Evolutionary conservation across 768 basidiomycete genomes (phyloP), one percentile per base, ranked within the genome.

Genomic region (Amanita pallidorosea): DNA sequence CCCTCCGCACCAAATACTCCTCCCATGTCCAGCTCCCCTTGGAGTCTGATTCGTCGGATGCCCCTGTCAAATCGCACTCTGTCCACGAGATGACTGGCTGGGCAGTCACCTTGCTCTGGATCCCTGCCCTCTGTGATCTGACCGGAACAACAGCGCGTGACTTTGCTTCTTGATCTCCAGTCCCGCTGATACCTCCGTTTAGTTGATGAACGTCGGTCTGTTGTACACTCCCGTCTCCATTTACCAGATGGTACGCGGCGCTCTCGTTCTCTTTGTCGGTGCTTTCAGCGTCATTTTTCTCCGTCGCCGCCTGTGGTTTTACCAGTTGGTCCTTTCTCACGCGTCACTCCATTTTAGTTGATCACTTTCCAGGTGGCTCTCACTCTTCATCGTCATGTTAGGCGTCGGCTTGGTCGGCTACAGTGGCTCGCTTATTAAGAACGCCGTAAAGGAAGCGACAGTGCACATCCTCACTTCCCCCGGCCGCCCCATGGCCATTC

Each of bases 181-280:
- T 51, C 52, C 63, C 74, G 70, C 70, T 20, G 17, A 33, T 23
- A 18, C 18, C 35, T 53, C 54, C 51, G 34, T 43, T 38, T 52
- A 79, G 77, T 62, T 96, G 57, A 97, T 98, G 96, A 96, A 96
- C 62, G 74, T 95, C 57, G 96, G 96, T 49, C 76, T 99, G 43
- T 77, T 99, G 34, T 91, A 94, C 66, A 94, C 93, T 1, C 95
- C 95, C 25, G 96, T 99, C 49, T 93, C 89, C 38, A 91, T 97
- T 58, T 98, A 90, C 72, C 95, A 96, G 67, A 95, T 96, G 93
- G 90, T 84, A 54, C 82, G 87, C 53, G 93, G 94, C 46, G 86
- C 91, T 38, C 81, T 96, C 52, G 91, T 96, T 44, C 77, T 95
- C 49, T 98, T 93, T 67, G 95, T 98, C 53, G 95, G 92, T 42